phyloP scores from a whole-genome alignment of 2,329 filamentous ascomycete genomes.

The Alternaria infectoria region DNA sequence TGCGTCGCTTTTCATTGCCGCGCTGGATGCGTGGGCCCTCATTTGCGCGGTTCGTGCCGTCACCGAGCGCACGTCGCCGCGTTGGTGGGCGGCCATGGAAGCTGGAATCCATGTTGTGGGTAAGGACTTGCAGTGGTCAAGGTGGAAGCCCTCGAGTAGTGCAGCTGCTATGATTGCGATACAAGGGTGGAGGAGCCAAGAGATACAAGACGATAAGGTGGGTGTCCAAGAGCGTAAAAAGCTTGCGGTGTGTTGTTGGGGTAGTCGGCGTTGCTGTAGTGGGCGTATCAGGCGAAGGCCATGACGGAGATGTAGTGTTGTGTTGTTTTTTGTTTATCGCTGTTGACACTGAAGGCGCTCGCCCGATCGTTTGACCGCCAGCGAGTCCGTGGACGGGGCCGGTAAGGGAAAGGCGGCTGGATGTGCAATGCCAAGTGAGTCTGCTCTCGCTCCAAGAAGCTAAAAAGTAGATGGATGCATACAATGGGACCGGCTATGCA shows the following conservation, averaged over 20 bases:
- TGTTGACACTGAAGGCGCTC: conserved; percentile 25
- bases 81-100: conserved; percentile 40
- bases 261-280: conserved; percentile 21
- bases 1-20: conserved; percentile 26
- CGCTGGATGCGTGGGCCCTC: conserved; percentile 27
- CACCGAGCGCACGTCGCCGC: conserved; percentile 40
- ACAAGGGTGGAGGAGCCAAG: conserved; percentile 19
- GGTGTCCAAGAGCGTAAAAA: conserved; percentile 21
- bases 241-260: conserved; percentile 17
- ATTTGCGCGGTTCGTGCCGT: conserved; percentile 44
- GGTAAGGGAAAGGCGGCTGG: conserved; percentile 40
- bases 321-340: no score
- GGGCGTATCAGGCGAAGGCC: conserved; percentile 13
- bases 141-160: conserved; percentile 8
- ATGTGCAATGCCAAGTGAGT: conserved; percentile 32
- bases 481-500: conserved; percentile 27
- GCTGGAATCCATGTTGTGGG: conserved; percentile 37
- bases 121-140: conserved; percentile 13
- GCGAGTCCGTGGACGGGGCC: conserved; percentile 26
- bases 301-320: conserved; percentile 24
- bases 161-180: conserved; percentile 13
- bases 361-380: conserved; percentile 16
- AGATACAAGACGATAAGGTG: conserved; percentile 35
- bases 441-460: conserved; percentile 39
- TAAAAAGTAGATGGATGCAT: conserved; percentile 44